Conservation (phyloP, 2,329 filamentous ascomycete species). For the Monosporascus sp. region DNA sequence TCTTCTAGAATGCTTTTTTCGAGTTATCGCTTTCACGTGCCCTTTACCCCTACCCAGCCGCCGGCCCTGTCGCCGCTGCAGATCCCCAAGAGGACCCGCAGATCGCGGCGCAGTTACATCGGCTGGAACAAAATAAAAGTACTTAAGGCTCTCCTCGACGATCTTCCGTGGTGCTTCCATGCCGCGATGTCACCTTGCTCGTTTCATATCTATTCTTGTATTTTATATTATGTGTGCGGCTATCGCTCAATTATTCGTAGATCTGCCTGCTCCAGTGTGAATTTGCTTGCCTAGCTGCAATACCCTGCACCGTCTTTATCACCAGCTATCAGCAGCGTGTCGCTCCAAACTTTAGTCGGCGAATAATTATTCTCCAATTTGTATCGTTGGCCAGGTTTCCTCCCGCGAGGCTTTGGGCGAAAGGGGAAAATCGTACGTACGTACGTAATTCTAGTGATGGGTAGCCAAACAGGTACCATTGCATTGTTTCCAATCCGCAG, state of each 20-base stretch:
- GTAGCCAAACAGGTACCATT: constrained; percentile 13
- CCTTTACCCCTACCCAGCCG: not conserved
- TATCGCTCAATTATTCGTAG: not conserved
- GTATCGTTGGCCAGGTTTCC: not conserved
- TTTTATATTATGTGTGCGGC: not conserved
- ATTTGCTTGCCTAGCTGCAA: no score
- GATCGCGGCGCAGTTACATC: not conserved
- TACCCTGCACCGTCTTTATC: not conserved
- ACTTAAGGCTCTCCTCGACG: not conserved
- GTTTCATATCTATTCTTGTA: not conserved
- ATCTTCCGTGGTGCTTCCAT: not conserved
- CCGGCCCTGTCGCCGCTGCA: not conserved
- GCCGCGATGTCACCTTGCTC: not conserved
- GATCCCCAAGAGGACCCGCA: not conserved
- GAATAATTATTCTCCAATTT: not conserved
- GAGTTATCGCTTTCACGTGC: not conserved
- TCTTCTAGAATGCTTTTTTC: not conserved
- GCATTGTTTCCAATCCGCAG: constrained; percentile 27
- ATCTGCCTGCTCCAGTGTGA: no score
- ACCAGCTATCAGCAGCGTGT: not conserved
- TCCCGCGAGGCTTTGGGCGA: not conserved
- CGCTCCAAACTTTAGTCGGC: not conserved
- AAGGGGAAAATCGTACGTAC: not conserved
- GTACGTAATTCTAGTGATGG: constrained; percentile 6
- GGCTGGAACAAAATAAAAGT: no score